These are phyloP conservation scores for Torulaspora franciscae DNA, from an alignment of 805 yeast species.

Conservation along the genomic window DNA sequence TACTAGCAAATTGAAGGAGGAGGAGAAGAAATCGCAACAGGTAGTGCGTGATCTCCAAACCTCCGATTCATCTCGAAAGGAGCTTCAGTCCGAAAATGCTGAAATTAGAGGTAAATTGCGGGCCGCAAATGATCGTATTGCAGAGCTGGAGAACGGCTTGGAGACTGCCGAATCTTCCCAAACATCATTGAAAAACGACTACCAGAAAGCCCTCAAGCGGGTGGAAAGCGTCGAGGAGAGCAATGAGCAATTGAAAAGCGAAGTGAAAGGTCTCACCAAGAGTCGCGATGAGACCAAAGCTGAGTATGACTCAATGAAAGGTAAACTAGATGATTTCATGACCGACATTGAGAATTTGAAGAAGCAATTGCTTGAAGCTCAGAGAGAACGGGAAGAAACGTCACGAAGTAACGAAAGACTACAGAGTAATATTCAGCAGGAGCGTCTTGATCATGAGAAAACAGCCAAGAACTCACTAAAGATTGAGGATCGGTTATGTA, in stretches of 20 bases:
- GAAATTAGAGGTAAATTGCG: background rate
- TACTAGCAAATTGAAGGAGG: background rate
- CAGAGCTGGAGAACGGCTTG: background rate
- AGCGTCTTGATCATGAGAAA: constrained; percentile 5
- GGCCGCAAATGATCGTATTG: background rate
- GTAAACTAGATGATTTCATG: constrained; percentile 1
- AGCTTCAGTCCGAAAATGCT: background rate
- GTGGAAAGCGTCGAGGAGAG: background rate
- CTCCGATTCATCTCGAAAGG: background rate
- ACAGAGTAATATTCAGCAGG: constrained; percentile 2
- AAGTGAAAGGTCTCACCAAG: background rate
- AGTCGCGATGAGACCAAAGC: background rate
- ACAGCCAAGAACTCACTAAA: constrained; percentile 4
- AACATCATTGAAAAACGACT: background rate
- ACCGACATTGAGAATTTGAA: background rate
- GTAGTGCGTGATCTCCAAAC: background rate
- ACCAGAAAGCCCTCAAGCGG: background rate
- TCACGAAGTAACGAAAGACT: background rate
- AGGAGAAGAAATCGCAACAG: background rate
- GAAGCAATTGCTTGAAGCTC: background rate
- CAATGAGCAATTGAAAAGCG: background rate
- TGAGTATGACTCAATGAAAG: constrained; percentile 1
- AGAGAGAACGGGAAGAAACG: background rate
- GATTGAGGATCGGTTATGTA: background rate
- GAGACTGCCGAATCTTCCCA: background rate